Percentiles rank a stretch among this genome's conserved stretches.
Conservation (phyloP, 176 grass and related monocot species). For the Musa troglodytarum region DNA sequence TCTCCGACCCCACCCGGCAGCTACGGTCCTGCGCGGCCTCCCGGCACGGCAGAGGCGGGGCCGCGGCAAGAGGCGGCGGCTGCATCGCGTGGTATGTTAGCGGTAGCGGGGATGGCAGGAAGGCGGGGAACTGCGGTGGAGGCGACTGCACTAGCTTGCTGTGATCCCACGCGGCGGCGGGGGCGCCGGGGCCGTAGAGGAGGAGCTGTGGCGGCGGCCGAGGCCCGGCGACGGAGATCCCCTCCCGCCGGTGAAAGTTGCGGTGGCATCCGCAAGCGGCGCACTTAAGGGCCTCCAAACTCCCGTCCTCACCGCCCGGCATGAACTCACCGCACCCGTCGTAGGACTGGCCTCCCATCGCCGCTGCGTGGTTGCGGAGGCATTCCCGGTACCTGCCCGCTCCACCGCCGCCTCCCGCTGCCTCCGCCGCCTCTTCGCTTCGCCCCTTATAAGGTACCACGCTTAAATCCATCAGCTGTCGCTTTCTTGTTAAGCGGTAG, state of each 20-base stretch:
- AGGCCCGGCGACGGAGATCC: background rate
- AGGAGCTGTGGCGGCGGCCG: background rate
- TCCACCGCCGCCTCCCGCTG: background rate
- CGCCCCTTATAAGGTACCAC: background rate
- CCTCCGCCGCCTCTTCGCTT: background rate
- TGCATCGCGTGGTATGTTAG: background rate
- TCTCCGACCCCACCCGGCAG: conserved; percentile 6
- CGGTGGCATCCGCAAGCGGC: conserved; percentile 6
- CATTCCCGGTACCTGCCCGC: background rate
- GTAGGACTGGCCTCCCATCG: conserved; percentile 39
- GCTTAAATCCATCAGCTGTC: conserved; percentile 4
- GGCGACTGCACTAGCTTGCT: background rate
- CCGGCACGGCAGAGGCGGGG: background rate
- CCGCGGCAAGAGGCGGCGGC: background rate
- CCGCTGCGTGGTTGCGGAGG: conserved; percentile 44
- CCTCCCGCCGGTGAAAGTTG: conserved; percentile 1
- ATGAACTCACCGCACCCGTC: conserved; percentile 71
- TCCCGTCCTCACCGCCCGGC: conserved; percentile 20
- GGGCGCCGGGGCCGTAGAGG: background rate
- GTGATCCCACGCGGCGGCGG: background rate
- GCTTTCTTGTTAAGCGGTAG: background rate
- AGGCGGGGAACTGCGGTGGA: background rate
- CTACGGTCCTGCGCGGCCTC: background rate
- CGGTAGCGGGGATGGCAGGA: background rate
- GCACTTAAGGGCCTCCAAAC: conserved; percentile 5